Conservation (phyloP, 306 rosid species). For the Prinsepia uniflora region DNA sequence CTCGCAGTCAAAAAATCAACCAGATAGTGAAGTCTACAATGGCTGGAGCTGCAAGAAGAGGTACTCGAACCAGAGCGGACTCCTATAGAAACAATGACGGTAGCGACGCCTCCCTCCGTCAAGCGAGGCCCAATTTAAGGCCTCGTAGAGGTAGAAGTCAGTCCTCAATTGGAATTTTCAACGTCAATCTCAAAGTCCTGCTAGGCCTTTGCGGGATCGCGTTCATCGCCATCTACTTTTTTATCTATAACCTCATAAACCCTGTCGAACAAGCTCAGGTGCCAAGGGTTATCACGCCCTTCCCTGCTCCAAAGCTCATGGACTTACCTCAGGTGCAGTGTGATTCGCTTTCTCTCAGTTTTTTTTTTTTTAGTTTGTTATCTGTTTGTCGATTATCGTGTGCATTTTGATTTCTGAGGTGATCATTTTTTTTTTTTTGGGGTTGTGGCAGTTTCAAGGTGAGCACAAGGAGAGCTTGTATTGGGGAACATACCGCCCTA, state of each 20-base stretch:
- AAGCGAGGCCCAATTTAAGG: conserved; percentile 22
- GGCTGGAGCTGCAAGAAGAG: conserved; percentile 54
- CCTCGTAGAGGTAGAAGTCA: conserved; percentile 42
- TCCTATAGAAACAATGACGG: conserved; percentile 30
- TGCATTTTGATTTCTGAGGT: conserved; percentile 1
- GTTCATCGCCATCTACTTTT: conserved; percentile 46
- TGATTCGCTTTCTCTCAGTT: background rate
- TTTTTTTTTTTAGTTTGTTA: too few relatives aligned
- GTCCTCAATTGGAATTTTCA: conserved; percentile 44
- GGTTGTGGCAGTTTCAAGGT: conserved; percentile 73
- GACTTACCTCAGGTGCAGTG: conserved; percentile 82
- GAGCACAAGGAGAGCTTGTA: conserved; percentile 90
- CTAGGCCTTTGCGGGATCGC: conserved; percentile 44
- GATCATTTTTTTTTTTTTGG: conserved; percentile 8
- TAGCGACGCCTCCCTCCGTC: conserved; percentile 25
- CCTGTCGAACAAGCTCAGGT: conserved; percentile 26
- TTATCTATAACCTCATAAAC: conserved; percentile 41
- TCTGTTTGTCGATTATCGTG: background rate
- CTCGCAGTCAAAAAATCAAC: background rate
- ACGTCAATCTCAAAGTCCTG: conserved; percentile 46
- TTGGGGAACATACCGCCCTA: conserved; percentile 99
- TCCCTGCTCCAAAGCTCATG: conserved; percentile 78
- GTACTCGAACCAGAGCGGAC: conserved; percentile 48
- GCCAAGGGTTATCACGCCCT: conserved; percentile 65
- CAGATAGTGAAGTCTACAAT: conserved; percentile 26